These are phyloP conservation scores for Microbotryum lychnidis-dioicae DNA, from an alignment of 1,284 basidiomycete genomes.

Conservation along the genomic window DNA sequence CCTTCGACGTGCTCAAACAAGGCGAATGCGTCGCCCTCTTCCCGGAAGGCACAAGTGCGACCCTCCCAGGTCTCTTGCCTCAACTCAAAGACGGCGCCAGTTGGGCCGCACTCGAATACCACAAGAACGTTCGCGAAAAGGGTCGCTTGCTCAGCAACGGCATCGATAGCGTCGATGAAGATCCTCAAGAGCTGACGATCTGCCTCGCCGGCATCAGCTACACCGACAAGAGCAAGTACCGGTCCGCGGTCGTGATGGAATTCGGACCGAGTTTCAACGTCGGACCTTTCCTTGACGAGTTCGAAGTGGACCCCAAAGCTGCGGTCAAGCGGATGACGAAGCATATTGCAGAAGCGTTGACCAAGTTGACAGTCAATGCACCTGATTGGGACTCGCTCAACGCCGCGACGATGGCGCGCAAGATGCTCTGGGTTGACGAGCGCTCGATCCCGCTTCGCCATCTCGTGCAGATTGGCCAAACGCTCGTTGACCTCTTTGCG, in stretches of 20 bases:
- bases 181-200: constrained; percentile 49
- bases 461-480: constrained; percentile 67
- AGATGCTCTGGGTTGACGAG: constrained; percentile 76
- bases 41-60: constrained; percentile 66
- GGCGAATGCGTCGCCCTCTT: constrained; percentile 83
- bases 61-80: constrained; percentile 74
- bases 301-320: constrained; percentile 59
- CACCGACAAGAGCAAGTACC: constrained; percentile 88
- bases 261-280: constrained; percentile 73
- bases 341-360: constrained; percentile 59
- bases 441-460: constrained; percentile 64
- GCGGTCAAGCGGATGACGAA: constrained; percentile 83
- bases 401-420: constrained; percentile 76
- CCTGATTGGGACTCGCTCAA: constrained; percentile 87
- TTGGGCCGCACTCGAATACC: constrained; percentile 90
- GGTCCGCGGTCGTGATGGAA: constrained; percentile 54
- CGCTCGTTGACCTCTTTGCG: constrained; percentile 43
- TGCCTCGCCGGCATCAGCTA: constrained; percentile 85
- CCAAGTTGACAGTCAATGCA: constrained; percentile 76
- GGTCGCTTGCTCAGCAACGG: constrained; percentile 14
- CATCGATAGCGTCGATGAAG: constrained; percentile 37
- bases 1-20: constrained; percentile 70
- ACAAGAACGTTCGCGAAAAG: constrained; percentile 55
- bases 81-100: constrained; percentile 92
- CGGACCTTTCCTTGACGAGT: constrained; percentile 66